Percentiles rank a stretch among this genome's conserved stretches.
Conservation (phyloP, 768 basidiomycete genomes). For the Terana coerulea region DNA sequence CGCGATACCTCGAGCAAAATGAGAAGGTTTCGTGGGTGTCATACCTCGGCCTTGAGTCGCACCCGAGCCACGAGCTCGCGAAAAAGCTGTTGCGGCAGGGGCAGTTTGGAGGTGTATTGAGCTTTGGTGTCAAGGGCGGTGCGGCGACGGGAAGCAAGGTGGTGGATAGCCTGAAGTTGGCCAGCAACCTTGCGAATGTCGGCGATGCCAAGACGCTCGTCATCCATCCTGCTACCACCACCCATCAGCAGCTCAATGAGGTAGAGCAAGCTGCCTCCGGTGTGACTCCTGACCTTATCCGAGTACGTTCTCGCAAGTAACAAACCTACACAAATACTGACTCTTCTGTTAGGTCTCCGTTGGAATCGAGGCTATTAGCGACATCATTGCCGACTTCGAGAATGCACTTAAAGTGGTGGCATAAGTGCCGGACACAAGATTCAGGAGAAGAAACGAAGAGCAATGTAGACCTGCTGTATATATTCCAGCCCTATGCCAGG, state of each 20-base stretch:
- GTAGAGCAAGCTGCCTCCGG: slow-evolving; percentile 64
- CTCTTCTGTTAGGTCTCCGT: slow-evolving; percentile 30
- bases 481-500: no score
- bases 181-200: slow-evolving; percentile 62
- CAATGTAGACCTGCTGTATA: no score
- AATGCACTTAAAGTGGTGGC: slow-evolving; percentile 31
- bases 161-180: slow-evolving; percentile 68
- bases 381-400: slow-evolving; percentile 42
- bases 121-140: slow-evolving; percentile 70
- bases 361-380: slow-evolving; percentile 38
- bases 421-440: no score
- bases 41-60: slow-evolving; percentile 65
- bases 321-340: neutral
- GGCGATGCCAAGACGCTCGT: slow-evolving; percentile 78
- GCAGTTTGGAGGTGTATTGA: slow-evolving; percentile 69
- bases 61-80: slow-evolving; percentile 58
- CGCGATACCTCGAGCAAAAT: slow-evolving; percentile 63
- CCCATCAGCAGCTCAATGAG: slow-evolving; percentile 63
- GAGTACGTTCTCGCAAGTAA: slow-evolving; percentile 44
- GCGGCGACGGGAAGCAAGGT: slow-evolving; percentile 47
- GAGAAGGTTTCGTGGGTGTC: slow-evolving; percentile 72
- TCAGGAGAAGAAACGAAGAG: no score
- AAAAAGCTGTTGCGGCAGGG: slow-evolving; percentile 50
- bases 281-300: slow-evolving; percentile 71
- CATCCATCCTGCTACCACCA: slow-evolving; percentile 76